Evolutionary conservation across 2,329 filamentous ascomycete genomes (phyloP), one percentile per base, ranked within the genome.

Genomic region (Beauveria asiatica): DNA sequence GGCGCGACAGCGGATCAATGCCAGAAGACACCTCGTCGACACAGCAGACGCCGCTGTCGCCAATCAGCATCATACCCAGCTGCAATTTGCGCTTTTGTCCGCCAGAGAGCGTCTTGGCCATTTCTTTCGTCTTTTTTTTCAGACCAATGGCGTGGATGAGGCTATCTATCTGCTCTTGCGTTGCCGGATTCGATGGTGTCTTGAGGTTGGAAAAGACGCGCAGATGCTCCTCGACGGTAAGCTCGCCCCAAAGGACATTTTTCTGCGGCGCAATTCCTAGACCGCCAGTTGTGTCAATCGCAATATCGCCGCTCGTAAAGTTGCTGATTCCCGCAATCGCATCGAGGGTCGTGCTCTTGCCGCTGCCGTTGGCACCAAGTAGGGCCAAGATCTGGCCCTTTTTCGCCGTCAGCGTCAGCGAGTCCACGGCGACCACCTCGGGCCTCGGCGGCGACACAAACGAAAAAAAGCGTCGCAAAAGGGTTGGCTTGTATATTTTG

Each of bases 381-480:
- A 95, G 75, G 1, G 90, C 87, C 69, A 92, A 80, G 50, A 96
- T 93, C 67, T 93, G 85, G 0, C 91, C 90, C 64, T 84, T 83
- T 10, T 82, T 78, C 3, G 89, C 88, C 11, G 80, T 80, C 59
- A 95, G 76, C 39, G 80, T 85, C 49, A 96, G 75, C 56, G 85
- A 77, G 64, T 91, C 79, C 41, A 95, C 90, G 3, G 91, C 90
- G 23, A 87, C 74, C 1, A 94, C 89, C 0, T 83, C 83, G 41
- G 86, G 82, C n/a, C 79, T 80, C 3, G 78, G 75, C 53, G 72
- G 73, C n/a, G 65, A 66, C 44, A 78, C 68, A 63, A 79, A 80
- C 9, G 75, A 73, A 59, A 81, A 78, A 27, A 80, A 63, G 23
- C 76, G 75, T 11, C 82, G 78, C 51, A 89, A 74, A 74, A 80